Evolutionary conservation across 2,329 filamentous ascomycete species (phyloP).

Genomic region (Coleophoma crateriformis): DNA sequence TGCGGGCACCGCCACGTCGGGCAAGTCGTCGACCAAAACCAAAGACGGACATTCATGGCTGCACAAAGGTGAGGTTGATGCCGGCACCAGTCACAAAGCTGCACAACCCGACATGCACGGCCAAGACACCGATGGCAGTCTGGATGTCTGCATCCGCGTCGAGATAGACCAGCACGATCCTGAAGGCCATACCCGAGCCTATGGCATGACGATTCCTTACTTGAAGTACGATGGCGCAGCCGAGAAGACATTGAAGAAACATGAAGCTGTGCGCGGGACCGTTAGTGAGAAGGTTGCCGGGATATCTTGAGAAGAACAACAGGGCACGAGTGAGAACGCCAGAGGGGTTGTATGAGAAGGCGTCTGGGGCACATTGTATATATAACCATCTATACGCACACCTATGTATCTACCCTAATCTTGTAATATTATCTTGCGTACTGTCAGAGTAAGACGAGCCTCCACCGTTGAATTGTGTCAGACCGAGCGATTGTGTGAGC

Average conservation of each 20-base stretch:
- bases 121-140: conserved; percentile 48
- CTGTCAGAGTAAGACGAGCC: too few species aligned
- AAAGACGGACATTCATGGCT: conserved; percentile 67
- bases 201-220: conserved; percentile 77
- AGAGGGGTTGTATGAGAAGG: background rate
- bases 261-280: conserved; percentile 6
- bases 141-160: conserved; percentile 82
- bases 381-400: too few species aligned
- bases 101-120: conserved; percentile 51
- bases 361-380: background rate
- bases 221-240: conserved; percentile 17
- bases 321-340: background rate
- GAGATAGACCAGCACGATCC: conserved; percentile 82
- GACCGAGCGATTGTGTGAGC: too few species aligned
- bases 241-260: conserved; percentile 11
- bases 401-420: too few species aligned
- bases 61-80: conserved; percentile 69
- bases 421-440: too few species aligned
- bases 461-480: too few species aligned
- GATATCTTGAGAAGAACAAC: background rate
- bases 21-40: conserved; percentile 30
- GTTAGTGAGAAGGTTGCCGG: background rate
- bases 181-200: conserved; percentile 73
- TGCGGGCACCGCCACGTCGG: background rate
- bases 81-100: conserved; percentile 73